These are phyloP conservation scores for Stagonosporopsis vannaccii DNA, from an alignment of 2,329 filamentous ascomycete species.

Conservation along the genomic window DNA sequence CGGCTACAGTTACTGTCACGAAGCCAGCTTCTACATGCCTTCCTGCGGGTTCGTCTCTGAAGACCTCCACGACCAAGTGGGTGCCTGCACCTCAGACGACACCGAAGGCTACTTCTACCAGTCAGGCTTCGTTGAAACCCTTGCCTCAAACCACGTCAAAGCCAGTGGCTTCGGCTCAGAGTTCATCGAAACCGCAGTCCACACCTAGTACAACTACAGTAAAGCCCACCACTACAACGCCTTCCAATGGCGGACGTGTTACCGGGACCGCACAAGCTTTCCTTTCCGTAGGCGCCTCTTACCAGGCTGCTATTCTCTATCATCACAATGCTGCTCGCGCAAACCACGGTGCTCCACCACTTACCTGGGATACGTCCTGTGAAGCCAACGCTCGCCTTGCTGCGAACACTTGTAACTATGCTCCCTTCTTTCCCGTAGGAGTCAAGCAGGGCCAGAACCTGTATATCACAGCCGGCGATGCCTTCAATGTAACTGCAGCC, in stretches of 20 bases:
- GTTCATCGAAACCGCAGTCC: no score
- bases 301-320: conserved; percentile 56
- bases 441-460: conserved; percentile 89
- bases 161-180: no score
- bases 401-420: neutral
- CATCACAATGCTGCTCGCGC: conserved; percentile 87
- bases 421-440: conserved; percentile 3
- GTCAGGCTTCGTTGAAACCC: neutral
- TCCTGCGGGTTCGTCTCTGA: neutral
- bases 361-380: conserved; percentile 73
- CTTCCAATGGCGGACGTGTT: neutral
- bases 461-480: conserved; percentile 66
- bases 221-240: neutral
- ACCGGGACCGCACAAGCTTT: conserved; percentile 19
- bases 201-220: neutral
- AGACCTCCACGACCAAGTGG: neutral
- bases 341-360: conserved; percentile 74
- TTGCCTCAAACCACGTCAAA: no score
- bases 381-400: conserved; percentile 19
- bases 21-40: neutral
- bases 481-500: conserved; percentile 67
- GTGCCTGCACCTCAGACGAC: neutral
- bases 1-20: neutral
- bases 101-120: neutral
- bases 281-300: conserved; percentile 33